Evolutionary conservation across 805 yeast genomes (phyloP).

Genomic region (Candida khao-thaluensis): DNA sequence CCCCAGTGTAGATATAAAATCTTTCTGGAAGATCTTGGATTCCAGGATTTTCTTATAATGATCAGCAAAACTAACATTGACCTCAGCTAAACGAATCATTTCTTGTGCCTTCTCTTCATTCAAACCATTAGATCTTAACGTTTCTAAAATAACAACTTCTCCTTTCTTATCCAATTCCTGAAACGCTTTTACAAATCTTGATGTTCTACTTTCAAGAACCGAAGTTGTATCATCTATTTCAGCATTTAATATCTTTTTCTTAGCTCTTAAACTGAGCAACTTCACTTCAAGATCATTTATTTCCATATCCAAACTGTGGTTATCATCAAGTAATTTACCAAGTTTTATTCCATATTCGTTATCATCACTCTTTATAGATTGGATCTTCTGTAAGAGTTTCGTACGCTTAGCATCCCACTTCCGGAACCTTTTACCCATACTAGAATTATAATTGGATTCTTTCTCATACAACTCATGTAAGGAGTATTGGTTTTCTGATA

Average conservation of each 20-base stretch:
- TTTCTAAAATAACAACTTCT: slow-evolving; percentile 26
- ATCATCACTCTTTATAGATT: slow-evolving; percentile 37
- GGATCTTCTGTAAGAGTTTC: slow-evolving; percentile 33
- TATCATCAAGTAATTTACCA: slow-evolving; percentile 31
- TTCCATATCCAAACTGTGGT: slow-evolving; percentile 33
- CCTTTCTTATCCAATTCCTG: slow-evolving; percentile 40
- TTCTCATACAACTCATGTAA: slow-evolving; percentile 46
- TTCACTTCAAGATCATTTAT: slow-evolving; percentile 38
- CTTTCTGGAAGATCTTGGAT: no score
- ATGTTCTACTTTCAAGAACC: slow-evolving; percentile 47
- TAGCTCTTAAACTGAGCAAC: slow-evolving; percentile 30
- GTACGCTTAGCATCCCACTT: slow-evolving; percentile 42
- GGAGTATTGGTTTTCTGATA: slow-evolving; percentile 44
- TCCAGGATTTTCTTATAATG: slow-evolving; percentile 12
- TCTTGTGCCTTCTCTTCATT: slow-evolving; percentile 17
- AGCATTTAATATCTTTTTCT: slow-evolving; percentile 29
- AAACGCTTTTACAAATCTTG: slow-evolving; percentile 43
- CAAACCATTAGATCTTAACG: slow-evolving; percentile 26
- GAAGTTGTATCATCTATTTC: slow-evolving; percentile 50
- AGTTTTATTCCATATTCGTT: slow-evolving; percentile 45
- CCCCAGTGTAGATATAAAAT: no score
- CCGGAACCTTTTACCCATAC: slow-evolving; percentile 28
- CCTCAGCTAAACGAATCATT: slow-evolving; percentile 21
- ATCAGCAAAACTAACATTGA: slow-evolving; percentile 28
- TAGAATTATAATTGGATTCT: slow-evolving; percentile 30